Conservation (phyloP, 1,284 basidiomycete species). For the Rhizopogon parksii region DNA sequence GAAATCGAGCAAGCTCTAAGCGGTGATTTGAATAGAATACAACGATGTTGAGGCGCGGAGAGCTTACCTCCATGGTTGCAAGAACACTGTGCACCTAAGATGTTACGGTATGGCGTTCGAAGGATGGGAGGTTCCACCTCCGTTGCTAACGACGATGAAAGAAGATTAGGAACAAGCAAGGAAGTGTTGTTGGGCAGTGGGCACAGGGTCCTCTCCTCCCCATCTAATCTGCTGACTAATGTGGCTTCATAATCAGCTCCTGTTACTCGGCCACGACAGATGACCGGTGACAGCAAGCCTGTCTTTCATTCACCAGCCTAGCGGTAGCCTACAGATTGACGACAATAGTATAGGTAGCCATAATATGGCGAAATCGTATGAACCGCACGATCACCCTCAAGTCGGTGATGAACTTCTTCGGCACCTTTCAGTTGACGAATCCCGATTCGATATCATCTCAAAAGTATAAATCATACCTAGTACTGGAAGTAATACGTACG, state of each 20-base stretch:
- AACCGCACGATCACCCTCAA: background rate
- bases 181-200: constrained; percentile 26
- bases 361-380: background rate
- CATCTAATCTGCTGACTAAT: constrained; percentile 34
- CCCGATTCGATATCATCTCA: background rate
- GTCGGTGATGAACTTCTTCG: background rate
- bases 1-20: constrained; percentile 80
- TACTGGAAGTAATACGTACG: background rate
- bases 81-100: constrained; percentile 5
- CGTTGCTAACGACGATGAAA: constrained; percentile 7
- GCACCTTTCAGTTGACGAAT: background rate
- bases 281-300: too few relatives aligned
- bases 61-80: constrained; percentile 34
- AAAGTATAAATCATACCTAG: background rate
- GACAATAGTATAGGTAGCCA: background rate
- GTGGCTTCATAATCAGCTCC: constrained; percentile 13
- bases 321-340: background rate
- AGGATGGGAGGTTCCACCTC: constrained; percentile 7
- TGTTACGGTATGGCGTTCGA: constrained; percentile 6
- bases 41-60: constrained; percentile 12
- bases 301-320: too few relatives aligned
- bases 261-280: background rate
- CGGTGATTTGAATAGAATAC: constrained; percentile 19
- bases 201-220: constrained; percentile 32
- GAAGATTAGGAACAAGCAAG: constrained; percentile 22